Percentiles rank a stretch among this genome's conserved stretches.
phyloP scores from a whole-genome alignment of 495 filamentous ascomycete species.

The Neurospora terricola region DNA sequence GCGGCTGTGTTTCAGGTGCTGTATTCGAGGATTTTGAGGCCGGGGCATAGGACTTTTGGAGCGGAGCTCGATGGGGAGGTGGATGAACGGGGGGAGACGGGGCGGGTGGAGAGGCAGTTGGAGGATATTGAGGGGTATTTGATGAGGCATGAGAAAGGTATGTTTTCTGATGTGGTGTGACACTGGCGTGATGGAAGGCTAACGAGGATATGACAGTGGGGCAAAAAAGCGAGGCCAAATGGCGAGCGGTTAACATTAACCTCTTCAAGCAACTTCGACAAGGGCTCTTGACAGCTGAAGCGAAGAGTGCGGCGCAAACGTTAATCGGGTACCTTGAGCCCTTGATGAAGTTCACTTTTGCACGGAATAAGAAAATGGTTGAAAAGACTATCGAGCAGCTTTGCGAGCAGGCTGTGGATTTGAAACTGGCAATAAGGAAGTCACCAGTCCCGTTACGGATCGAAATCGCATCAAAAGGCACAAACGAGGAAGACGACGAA shows the following conservation, averaged over 20 bases:
- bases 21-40: slow-evolving; percentile 8
- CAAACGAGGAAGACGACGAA: background rate
- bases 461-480: slow-evolving; percentile 1
- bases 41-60: slow-evolving; percentile 6
- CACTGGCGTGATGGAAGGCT: background rate
- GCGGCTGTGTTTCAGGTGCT: slow-evolving; percentile 8
- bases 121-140: background rate
- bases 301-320: background rate
- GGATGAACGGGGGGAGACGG: background rate
- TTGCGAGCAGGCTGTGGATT: slow-evolving; percentile 6
- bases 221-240: background rate
- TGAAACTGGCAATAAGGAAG: slow-evolving; percentile 7
- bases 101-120: background rate
- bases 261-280: background rate
- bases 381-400: background rate
- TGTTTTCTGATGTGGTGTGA: background rate
- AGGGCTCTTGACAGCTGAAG: background rate
- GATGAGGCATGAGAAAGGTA: background rate
- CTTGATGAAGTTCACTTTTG: background rate
- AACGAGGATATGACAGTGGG: background rate
- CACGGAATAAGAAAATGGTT: background rate
- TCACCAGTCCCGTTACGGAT: background rate
- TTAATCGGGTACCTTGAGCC: background rate
- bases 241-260: background rate
- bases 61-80: background rate